phyloP scores from a whole-genome alignment of 140 eudicot genomes.

The Senecio squalidus region DNA sequence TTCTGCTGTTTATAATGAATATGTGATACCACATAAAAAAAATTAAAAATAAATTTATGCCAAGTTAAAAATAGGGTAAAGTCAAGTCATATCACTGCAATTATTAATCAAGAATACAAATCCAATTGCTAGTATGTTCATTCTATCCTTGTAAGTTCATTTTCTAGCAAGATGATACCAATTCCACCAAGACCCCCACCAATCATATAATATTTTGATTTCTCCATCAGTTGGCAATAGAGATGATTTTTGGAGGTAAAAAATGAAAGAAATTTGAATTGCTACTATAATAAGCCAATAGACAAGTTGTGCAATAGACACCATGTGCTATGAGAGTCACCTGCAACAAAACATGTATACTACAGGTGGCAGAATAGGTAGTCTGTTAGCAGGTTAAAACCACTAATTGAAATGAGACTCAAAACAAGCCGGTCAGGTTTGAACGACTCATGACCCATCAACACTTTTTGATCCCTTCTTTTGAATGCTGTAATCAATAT shows the following conservation, averaged over 20 bases:
- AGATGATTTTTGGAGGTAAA: background rate
- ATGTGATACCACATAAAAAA: conserved; percentile 6
- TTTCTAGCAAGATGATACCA: background rate
- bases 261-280: too few species aligned
- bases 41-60: background rate
- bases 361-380: too few species aligned
- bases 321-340: too few species aligned
- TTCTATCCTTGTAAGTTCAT: background rate
- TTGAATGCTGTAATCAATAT: too few species aligned
- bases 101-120: background rate
- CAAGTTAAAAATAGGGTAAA: background rate
- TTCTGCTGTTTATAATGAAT: conserved; percentile 7
- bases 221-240: background rate
- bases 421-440: too few species aligned
- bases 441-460: too few species aligned
- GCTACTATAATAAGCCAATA: too few species aligned
- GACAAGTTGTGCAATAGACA: too few species aligned
- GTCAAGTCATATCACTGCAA: background rate
- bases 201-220: background rate
- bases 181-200: background rate
- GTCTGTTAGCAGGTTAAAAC: too few species aligned
- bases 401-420: too few species aligned
- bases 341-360: too few species aligned
- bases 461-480: too few species aligned
- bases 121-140: background rate